A percentile compares a stretch with the other conserved stretches of the same genome.
Conservation (phyloP, 1,284 basidiomycete species). For the Blastosporella zonata region DNA sequence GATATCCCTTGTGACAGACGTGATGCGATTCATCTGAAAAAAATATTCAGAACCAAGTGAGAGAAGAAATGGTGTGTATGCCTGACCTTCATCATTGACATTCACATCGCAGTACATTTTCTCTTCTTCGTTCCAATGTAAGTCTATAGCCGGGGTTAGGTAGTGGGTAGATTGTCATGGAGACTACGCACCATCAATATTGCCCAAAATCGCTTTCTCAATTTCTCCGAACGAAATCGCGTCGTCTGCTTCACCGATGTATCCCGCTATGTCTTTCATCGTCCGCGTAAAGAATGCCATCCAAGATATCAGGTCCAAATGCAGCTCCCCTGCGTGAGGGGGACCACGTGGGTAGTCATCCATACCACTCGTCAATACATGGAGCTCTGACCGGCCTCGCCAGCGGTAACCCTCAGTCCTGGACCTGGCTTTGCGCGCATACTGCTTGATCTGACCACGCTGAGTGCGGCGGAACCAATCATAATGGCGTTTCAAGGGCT, state of each 20-base stretch:
- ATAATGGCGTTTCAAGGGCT: constrained; percentile 84
- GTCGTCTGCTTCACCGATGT: constrained; percentile 82
- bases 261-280: constrained; percentile 83
- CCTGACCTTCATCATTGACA: constrained; percentile 76
- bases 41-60: neutral
- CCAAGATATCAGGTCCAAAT: constrained; percentile 91
- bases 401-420: constrained; percentile 89
- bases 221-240: constrained; percentile 71
- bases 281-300: constrained; percentile 92
- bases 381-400: constrained; percentile 85
- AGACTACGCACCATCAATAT: constrained; percentile 72
- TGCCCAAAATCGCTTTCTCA: constrained; percentile 76
- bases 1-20: constrained; percentile 89
- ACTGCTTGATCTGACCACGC: constrained; percentile 89
- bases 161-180: neutral
- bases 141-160: constrained; percentile 46
- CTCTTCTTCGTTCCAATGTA: constrained; percentile 89
- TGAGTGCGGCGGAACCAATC: constrained; percentile 95
- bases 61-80: constrained; percentile 12
- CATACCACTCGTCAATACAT: constrained; percentile 91
- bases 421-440: constrained; percentile 78
- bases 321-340: constrained; percentile 88
- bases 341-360: constrained; percentile 92
- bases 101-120: constrained; percentile 93
- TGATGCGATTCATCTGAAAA: constrained; percentile 81